phyloP scores from a whole-genome alignment of 140 eudicot species.

The Stevia rebaudiana region DNA sequence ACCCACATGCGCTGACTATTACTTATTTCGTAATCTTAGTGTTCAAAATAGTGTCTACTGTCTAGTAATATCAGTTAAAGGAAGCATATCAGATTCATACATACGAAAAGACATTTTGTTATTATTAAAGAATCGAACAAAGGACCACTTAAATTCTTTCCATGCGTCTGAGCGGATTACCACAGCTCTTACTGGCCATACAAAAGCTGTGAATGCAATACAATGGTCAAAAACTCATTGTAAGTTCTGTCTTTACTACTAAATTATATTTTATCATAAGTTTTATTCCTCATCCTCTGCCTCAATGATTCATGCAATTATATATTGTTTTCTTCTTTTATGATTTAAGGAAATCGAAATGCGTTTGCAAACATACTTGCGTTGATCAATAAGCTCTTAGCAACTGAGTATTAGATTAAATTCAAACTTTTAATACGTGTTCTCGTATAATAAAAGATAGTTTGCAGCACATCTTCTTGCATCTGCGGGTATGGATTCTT shows the following conservation, averaged over 20 bases:
- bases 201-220: conserved; percentile 63
- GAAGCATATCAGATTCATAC: conserved; percentile 56
- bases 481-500: conserved; percentile 91
- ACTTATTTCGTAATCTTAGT: neutral
- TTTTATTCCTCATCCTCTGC: neutral
- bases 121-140: conserved; percentile 40
- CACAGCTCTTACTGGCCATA: conserved; percentile 48
- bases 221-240: conserved; percentile 83
- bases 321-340: neutral
- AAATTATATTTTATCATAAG: neutral
- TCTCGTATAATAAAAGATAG: conserved; percentile 43
- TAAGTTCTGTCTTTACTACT: conserved; percentile 21
- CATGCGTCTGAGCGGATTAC: conserved; percentile 37
- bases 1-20: neutral
- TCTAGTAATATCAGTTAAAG: conserved; percentile 34
- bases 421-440: conserved; percentile 9
- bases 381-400: too few relatives aligned
- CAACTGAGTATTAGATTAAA: neutral
- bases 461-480: conserved; percentile 97
- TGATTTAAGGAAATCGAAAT: neutral
- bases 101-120: conserved; percentile 49
- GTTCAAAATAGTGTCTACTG: neutral
- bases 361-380: neutral
- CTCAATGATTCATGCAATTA: conserved; percentile 1
- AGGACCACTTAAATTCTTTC: conserved; percentile 11